Conservation (phyloP, 805 yeast genomes). For the Zygoascus flipseniorum region DNA sequence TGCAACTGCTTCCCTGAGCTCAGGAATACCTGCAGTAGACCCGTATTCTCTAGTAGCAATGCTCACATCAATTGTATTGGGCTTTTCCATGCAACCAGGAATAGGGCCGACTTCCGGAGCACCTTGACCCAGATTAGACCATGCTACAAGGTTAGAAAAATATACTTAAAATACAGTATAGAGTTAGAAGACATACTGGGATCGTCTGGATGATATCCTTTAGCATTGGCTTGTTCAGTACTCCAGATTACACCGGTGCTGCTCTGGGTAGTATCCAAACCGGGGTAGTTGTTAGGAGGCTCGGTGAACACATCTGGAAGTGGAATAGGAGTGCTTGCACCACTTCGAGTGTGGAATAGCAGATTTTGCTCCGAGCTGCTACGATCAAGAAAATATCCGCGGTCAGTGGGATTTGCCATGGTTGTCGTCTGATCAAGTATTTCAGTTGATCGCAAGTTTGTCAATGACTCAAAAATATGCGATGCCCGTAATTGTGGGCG, state of each 20-base stretch:
- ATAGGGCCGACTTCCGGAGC: slow-evolving; percentile 57
- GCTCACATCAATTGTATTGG: slow-evolving; percentile 39
- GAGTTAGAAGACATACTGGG: slow-evolving; percentile 10
- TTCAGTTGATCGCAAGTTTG: no score
- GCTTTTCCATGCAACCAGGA: slow-evolving; percentile 50
- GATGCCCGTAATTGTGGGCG: no score
- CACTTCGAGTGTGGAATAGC: slow-evolving; percentile 19
- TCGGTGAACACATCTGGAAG: slow-evolving; percentile 22
- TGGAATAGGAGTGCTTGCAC: slow-evolving; percentile 22
- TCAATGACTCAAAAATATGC: no score
- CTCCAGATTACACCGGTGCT: slow-evolving; percentile 61
- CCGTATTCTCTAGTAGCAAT: slow-evolving; percentile 48
- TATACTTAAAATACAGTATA: neutral
- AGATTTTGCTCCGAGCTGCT: slow-evolving; percentile 3
- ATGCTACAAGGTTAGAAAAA: slow-evolving; percentile 18
- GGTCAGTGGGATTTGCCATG: neutral
- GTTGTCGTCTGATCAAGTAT: neutral
- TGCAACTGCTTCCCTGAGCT: slow-evolving; percentile 50
- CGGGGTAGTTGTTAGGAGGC: slow-evolving; percentile 39
- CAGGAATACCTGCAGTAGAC: slow-evolving; percentile 50
- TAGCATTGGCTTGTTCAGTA: slow-evolving; percentile 50
- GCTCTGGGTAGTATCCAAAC: slow-evolving; percentile 48
- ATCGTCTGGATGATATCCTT: slow-evolving; percentile 39
- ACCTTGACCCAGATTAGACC: slow-evolving; percentile 60
- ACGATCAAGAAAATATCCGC: neutral